phyloP scores from a whole-genome alignment of 164 flowering plant species.

The Liriodendron chinense region DNA sequence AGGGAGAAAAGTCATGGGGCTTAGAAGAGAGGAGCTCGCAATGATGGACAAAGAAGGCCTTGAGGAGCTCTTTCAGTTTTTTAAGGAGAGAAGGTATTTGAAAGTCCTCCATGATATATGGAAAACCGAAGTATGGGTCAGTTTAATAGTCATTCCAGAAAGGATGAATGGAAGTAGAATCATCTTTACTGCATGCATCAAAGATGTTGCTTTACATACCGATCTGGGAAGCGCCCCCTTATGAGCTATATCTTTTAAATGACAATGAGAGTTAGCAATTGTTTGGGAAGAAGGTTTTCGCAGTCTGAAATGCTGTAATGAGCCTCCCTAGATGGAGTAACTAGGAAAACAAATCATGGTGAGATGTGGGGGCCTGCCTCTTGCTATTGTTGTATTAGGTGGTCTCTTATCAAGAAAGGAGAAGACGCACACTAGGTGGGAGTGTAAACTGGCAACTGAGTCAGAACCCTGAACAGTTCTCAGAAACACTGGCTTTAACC shows the following conservation, averaged over 20 bases:
- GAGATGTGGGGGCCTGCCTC: neutral
- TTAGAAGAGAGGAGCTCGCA: too few species aligned
- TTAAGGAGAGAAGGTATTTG: too few species aligned
- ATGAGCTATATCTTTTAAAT: neutral
- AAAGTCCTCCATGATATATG: too few species aligned
- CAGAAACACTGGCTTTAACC: neutral
- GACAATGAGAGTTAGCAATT: neutral
- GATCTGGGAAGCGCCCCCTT: neutral
- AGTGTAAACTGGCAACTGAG: neutral
- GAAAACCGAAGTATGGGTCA: too few species aligned
- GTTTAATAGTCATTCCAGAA: too few species aligned
- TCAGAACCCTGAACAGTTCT: neutral
- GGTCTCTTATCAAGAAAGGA: conserved; percentile 8
- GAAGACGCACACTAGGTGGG: neutral
- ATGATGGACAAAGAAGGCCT: too few species aligned
- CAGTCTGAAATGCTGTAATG: neutral
- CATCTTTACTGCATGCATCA: too few species aligned
- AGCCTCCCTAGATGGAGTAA: neutral
- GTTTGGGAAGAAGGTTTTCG: neutral
- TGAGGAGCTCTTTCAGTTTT: too few species aligned
- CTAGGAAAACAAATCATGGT: neutral
- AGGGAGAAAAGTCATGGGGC: too few species aligned
- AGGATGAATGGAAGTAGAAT: too few species aligned
- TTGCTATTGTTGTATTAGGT: conserved; percentile 6
- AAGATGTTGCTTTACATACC: neutral